Evolutionary conservation across 768 basidiomycete genomes (phyloP), one percentile per base, ranked within the genome.

Genomic region (Tulasnella sp.): DNA sequence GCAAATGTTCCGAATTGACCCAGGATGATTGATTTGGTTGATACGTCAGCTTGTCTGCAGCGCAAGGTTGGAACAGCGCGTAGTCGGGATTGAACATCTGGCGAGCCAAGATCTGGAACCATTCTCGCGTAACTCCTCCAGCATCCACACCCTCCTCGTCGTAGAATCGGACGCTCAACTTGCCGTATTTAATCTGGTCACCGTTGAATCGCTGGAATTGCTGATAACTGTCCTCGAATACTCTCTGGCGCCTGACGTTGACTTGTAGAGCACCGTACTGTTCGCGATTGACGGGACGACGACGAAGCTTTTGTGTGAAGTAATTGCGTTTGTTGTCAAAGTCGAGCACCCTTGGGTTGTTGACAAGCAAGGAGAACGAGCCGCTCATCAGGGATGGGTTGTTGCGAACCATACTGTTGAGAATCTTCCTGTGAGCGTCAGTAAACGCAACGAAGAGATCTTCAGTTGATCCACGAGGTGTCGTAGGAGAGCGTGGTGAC

Each of bases 31-130:
- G 86, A 73, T 91, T 90, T 1, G 94, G 93, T 69, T 98, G 96
- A 65, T 98, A 99, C 0, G 94, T 96, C 51, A 88, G 77, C 64
- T 83, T 81, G 69, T 96, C 96, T 3, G 91, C 93, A 0, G 91
- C 92, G 67, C 91, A 96, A 15, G 96, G 94, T 67, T 98, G 91
- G 80, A 99, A 99, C 25, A 98, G 77, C 4, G 92, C 94, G 64
- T 96, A 96, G 71, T 94, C 90, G 23, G 96, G 94, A 68, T 99
- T 91, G 71, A 99, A 99, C 86, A 99, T 99, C 69, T 96, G 92
- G 49, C 92, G 79, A 1, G 96, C 93, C 15, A 99, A 81, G 50
- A 96, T 94, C 65, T 92, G 88, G 82, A 93, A 97, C 92, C 93
- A 97, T 72, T 98, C 93, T 59, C 94, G 79, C 6, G 96, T 96